phyloP scores from a whole-genome alignment of 495 filamentous ascomycete genomes.

The Platismatia glauca region DNA sequence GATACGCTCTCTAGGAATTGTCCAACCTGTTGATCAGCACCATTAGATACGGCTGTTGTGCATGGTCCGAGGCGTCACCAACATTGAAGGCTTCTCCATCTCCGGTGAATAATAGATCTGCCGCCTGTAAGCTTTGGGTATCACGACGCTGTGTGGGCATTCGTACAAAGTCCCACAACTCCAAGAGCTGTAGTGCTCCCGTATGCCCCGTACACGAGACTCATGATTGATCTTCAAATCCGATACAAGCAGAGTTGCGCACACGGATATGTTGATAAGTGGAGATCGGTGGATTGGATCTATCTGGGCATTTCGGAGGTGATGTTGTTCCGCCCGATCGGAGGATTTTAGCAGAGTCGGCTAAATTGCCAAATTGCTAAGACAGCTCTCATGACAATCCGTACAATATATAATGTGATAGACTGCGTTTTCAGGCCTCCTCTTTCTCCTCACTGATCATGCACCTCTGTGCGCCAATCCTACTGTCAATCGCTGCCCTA shows the following conservation, averaged over 20 bases:
- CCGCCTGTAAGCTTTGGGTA: conserved; percentile 29
- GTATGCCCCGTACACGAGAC: conserved; percentile 56
- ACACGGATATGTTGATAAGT: not conserved
- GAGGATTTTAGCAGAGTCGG: not conserved
- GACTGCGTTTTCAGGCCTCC: not conserved
- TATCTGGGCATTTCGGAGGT: not conserved
- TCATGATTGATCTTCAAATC: conserved; percentile 32
- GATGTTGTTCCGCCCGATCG: not conserved
- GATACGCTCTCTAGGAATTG: conserved; percentile 90
- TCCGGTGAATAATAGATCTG: conserved; percentile 97
- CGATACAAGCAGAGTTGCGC: not conserved
- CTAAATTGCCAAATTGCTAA: not conserved
- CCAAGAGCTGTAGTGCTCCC: conserved; percentile 60
- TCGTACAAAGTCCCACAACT: conserved; percentile 84
- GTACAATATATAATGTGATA: not conserved
- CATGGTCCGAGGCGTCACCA: conserved; percentile 29
- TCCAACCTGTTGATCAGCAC: conserved; percentile 55
- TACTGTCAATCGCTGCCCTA: conserved; percentile 10
- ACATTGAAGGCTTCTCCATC: conserved; percentile 97
- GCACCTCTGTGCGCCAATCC: conserved; percentile 18
- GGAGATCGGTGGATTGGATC: not conserved
- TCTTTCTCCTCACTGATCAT: conserved; percentile 14
- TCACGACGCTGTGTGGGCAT: conserved; percentile 23
- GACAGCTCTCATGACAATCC: conserved; percentile 6
- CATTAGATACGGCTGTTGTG: conserved; percentile 23